Base-by-base conservation (phyloP, 129 eudicot species). In the Chrysanthemum lavandulifolium region DNA sequence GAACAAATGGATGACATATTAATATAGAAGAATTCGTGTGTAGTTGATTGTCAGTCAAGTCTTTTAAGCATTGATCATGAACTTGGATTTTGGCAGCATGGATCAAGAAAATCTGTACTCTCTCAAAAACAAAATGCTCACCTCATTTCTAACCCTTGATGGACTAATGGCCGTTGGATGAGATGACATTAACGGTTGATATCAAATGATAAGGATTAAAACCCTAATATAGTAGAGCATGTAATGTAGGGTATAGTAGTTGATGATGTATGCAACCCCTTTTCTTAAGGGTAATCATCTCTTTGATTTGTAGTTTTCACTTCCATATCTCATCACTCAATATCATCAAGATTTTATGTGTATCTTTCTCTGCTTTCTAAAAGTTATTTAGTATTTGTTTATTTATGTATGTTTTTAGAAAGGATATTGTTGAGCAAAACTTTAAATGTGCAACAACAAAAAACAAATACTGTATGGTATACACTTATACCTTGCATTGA, bases 271-370 rank as follows among this genome's bases (percentile, higher is more conserved):
- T 70, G 76, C 71, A 48, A 77, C 71, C 81, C 68, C 71, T 77
- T 77, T 70, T 77, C 81, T 70, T 52, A 77, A 51, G 76, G 81
- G 81, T 77, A 77, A 77, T 77, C 81, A 77, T 77, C 81, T 70
- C 81, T 12, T 69, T 77, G 81, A 77, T 70, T 76, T 77, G 81
- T 77, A 52, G 81, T 77, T 77, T 77, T 77, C 81, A 77, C 81
- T 77, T 77, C 81, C 76, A 66, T 70, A 77, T 77, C 81, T 77
- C 81, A 60, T 77, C 81, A 77, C 81, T 77, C 81, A 77, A 69
- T 70, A 77, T 77, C 81, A 77, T 77, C 81, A 77, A 77, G 81
- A 77, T 77, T 52, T 77, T 71, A 36, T 77, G 25, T 70, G 2
- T 62, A 27, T 31, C 62, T 48, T 47, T 54, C 56, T 21, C 65